Conservation (phyloP, 2,329 filamentous ascomycete species). For the Fonsecaea monophora region DNA sequence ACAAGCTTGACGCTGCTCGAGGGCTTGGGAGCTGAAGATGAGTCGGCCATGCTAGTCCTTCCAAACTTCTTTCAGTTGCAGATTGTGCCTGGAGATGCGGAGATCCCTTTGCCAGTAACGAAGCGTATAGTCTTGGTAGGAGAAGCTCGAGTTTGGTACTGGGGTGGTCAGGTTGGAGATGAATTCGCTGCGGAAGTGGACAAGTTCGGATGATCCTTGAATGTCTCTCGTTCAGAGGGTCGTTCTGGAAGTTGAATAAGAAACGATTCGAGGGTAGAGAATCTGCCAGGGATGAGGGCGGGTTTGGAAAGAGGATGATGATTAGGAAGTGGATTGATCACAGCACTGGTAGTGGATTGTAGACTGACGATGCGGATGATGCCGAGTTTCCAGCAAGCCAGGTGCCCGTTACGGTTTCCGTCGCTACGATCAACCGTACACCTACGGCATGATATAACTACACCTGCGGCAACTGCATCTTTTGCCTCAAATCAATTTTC, state of each 20-base stretch:
- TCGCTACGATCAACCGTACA: neutral
- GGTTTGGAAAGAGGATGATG: constrained; percentile 19
- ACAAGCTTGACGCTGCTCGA: constrained; percentile 99
- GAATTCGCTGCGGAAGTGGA: neutral
- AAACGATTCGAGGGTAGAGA: neutral
- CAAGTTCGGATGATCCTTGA: neutral
- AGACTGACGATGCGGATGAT: constrained; percentile 18
- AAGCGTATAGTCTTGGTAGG: neutral
- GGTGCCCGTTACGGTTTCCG: neutral
- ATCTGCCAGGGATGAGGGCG: neutral
- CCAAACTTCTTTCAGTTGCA: neutral
- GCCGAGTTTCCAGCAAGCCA: neutral
- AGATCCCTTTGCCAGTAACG: neutral
- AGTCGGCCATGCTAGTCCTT: constrained; percentile 69
- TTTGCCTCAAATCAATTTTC: constrained; percentile 2
- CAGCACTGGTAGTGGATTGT: neutral
- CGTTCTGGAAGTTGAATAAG: neutral
- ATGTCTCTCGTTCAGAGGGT: neutral
- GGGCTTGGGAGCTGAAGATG: constrained; percentile 78
- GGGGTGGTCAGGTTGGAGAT: neutral
- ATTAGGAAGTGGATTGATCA: constrained; percentile 10
- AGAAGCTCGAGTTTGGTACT: neutral
- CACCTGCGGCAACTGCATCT: neutral
- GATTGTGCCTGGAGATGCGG: neutral
- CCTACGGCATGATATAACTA: neutral